Base-by-base conservation (phyloP, 139 green algal species). In the Micractinium sp. region DNA sequence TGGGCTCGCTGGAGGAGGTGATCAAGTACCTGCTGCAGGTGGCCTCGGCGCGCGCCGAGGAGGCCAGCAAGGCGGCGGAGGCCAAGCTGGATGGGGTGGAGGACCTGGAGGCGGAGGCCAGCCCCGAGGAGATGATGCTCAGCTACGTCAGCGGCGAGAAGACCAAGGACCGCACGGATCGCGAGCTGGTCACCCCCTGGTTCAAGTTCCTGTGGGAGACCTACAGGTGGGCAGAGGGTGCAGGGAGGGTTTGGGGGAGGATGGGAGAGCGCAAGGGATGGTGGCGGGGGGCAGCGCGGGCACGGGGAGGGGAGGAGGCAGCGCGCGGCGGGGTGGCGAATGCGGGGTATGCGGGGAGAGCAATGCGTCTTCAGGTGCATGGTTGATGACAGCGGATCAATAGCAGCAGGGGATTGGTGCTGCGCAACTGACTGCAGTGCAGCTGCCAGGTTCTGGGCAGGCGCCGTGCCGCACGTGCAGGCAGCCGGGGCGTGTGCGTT, bases 121-220 rank as follows among this genome's bases (percentile, higher is more conserved):
- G 93, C n/a, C 98, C 98, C 0, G 98, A 99, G 94, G 96, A 99
- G 88, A 94, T 99, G 73, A 99, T 99, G 96, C 93, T 99, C 25
- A 97, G 92, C 89, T 99, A 99, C 88, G 97, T 99, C 80, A 97
- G 92, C 77, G 97, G 92, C 0, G 98, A 99, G 85, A 98, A 99
- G 91, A 94, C 92, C 93, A 92, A 97, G 94, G 98, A 99, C 90
- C 96, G 97, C 85, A 97, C 96, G 9, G 98, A 99, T 90, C 93
- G 98, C 33, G 97, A 99, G 94, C 90, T 98, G 80, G 98, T 99
- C 23, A 99, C 98, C 18, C 98, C 98, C 35, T 99, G 98, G 98
- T 99, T 99, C 95, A 98, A 98, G 91, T 99, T 99, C 90, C 93
- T 99, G 90, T 99, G 98, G 98, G 98, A 99, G 94, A 96, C 96